A percentile compares a stretch with the other conserved stretches of the same genome.
Evolutionary conservation across 257 asterid genomes (phyloP).

Genomic region (Penstemon davidsonii): DNA sequence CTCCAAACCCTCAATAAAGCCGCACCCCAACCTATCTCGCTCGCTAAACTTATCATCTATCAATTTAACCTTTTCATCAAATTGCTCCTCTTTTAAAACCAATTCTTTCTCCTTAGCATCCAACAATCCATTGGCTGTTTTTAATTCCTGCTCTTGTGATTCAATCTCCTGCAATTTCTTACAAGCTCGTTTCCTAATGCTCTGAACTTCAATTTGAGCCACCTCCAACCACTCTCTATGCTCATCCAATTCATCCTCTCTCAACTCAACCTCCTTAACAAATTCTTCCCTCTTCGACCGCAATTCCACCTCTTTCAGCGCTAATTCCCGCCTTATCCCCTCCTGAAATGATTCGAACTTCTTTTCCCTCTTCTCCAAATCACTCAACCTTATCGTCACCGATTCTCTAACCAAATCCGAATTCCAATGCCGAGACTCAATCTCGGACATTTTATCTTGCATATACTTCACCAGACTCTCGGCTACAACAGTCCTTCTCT

Average conservation of each 20-base stretch:
- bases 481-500: conserved; percentile 22
- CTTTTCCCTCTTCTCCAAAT: conserved; percentile 27
- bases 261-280: conserved; percentile 6
- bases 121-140: conserved; percentile 19
- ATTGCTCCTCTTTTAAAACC: not conserved
- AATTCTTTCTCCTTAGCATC: conserved; percentile 26
- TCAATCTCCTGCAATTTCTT: conserved; percentile 27
- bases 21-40: not conserved
- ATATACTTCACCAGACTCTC: conserved; percentile 25
- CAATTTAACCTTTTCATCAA: not conserved
- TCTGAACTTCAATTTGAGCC: conserved; percentile 21
- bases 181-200: not conserved
- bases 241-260: conserved; percentile 27
- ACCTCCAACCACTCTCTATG: conserved; percentile 14
- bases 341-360: conserved; percentile 19
- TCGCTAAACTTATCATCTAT: not conserved
- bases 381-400: conserved; percentile 1
- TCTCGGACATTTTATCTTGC: conserved; percentile 16
- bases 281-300: conserved; percentile 17
- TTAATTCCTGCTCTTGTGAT: conserved; percentile 10
- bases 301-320: conserved; percentile 21
- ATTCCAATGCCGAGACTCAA: not conserved
- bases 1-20: conserved; percentile 24
- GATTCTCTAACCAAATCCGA: conserved; percentile 8
- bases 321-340: conserved; percentile 29